Base-by-base conservation (phyloP, 2,329 filamentous ascomycete genomes). In the Calonectria honghensis region DNA sequence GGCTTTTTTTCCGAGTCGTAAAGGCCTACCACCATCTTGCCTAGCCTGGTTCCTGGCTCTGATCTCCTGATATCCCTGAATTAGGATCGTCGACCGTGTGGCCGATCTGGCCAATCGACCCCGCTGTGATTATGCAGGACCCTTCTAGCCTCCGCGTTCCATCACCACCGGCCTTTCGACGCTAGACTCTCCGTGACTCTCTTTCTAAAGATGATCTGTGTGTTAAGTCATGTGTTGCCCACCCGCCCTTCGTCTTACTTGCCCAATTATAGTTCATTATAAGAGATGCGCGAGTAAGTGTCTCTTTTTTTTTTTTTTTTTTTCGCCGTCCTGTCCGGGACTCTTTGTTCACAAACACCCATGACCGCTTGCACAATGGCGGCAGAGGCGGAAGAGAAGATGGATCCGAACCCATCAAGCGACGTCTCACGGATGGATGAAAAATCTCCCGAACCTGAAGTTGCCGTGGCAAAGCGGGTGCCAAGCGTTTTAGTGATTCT, bases 161-260 rank as follows among this genome's bases (percentile, higher is more conserved):
- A 61, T 37, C 32, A 27, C 57, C 35, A 39, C 57, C 57, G 24
- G 20, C 7, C 11, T 32, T 27, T 32, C n/a, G 57, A 37, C 57
- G 57, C 57, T 61, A 61, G n/a, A 61, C n/a, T 37, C 18, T 39
- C 35, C 32, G 32, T 61, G 57, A 39, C 57, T 24, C 54, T 59
- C 45, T 24, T 48, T 48, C 45, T 20, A 10, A 48, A 24, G 20
- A 48, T 48, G 57, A 61, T 61, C 32, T 27, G 45, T 48, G 45
- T 48, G 45, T 24, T 10, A 61, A 61, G 57, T 61, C 57, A 37
- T 39, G 32, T 37, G 57, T 61, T 48, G 41, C 6, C 20, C 18
- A n/a, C 57, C 57, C 4, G 10, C 24, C 57, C 31, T 10, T 14
- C 16, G n/a, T 14, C 5, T 48, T n/a, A 6, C n/a, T 24, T 48